Base-by-base conservation (phyloP, 176 grass and related monocot genomes). In the Zizania latifolia region DNA sequence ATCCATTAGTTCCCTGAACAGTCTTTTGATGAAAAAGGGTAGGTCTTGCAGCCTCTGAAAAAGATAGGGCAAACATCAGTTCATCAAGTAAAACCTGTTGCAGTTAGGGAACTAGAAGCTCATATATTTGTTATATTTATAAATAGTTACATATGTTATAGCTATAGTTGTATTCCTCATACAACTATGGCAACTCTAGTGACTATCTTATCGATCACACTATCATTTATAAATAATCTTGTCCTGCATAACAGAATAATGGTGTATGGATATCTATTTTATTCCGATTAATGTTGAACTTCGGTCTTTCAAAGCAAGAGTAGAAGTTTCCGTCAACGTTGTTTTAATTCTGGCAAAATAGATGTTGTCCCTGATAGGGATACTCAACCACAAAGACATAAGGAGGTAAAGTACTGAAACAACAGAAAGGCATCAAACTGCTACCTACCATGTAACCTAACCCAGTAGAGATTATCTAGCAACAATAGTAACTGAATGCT, bases 1-100 rank as follows among this genome's bases (percentile, higher is more conserved):
- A 77, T 99, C 91, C 92, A 90, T 58, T 53, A 94, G 31, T 84
- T 99, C 95, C 73, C 91, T 84, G 82, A 94, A 90, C 37, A 99
- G 29, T 65, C 95, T 92, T 39, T 72, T 69, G 1, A 89, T 92
- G 84, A 99, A 94, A 71, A 99, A 99, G 0, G 95, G 91, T 30
- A 94, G 81, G 68, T 94, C 95, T 83, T 91, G 79, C 76, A 99
- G 60, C 84, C 91, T 99, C 95, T 94, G 89, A 59, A 68, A 67
- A 50, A 10, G 8, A 5, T 13, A 58, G 8, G 24, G 0, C n/a
- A n/a, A n/a, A n/a, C n/a, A n/a, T n/a, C n/a, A n/a, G n/a, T n/a
- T n/a, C 67, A 10, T 68, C n/a, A 65, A 62, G 40, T 13, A 44
- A 83, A n/a, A n/a, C n/a, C n/a, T n/a, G n/a, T n/a, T n/a, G n/a